Percentiles rank a stretch among this genome's conserved stretches.
Conservation (phyloP, 1,139 yeast species). For the Saccharomycopsis hybrid region DNA sequence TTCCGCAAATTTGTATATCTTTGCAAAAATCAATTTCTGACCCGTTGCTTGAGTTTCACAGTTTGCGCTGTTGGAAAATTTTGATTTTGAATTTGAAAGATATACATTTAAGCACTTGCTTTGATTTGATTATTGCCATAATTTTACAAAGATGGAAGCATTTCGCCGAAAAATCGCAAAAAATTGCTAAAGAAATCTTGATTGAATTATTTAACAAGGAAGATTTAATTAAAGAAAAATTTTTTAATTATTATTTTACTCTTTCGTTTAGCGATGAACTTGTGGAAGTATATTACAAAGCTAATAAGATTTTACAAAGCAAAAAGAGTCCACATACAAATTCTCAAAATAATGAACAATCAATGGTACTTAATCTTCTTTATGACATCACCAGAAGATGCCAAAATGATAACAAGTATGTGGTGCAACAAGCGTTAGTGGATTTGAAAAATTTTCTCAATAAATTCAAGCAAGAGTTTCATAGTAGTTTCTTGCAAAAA, state of each 20-base stretch:
- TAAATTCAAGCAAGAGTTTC: conserved; percentile 43
- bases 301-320: conserved; percentile 27
- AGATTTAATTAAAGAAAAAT: conserved; percentile 30
- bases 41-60: conserved; percentile 51
- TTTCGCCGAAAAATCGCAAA: conserved; percentile 43
- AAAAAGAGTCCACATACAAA: conserved; percentile 24
- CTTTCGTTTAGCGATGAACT: conserved; percentile 43
- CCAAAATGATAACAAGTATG: conserved; percentile 63
- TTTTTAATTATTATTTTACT: conserved; percentile 41
- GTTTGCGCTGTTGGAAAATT: conserved; percentile 63
- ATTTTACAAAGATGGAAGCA: conserved; percentile 57
- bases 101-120: conserved; percentile 46
- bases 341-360: conserved; percentile 3
- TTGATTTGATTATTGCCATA: conserved; percentile 50
- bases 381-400: conserved; percentile 51
- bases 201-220: conserved; percentile 29
- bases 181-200: conserved; percentile 41
- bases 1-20: conserved; percentile 86
- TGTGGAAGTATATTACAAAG: conserved; percentile 26
- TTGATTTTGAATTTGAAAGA: conserved; percentile 46
- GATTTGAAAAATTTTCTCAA: conserved; percentile 54
- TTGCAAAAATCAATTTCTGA: conserved; percentile 74
- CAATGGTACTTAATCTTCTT: conserved; percentile 29
- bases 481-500: conserved; percentile 25
- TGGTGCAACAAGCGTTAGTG: conserved; percentile 68